Percentiles rank a stretch among this genome's conserved stretches.
These are phyloP conservation scores for Podospora bellae-mahoneyi DNA, from an alignment of 495 filamentous ascomycete species.

Conservation along the genomic window DNA sequence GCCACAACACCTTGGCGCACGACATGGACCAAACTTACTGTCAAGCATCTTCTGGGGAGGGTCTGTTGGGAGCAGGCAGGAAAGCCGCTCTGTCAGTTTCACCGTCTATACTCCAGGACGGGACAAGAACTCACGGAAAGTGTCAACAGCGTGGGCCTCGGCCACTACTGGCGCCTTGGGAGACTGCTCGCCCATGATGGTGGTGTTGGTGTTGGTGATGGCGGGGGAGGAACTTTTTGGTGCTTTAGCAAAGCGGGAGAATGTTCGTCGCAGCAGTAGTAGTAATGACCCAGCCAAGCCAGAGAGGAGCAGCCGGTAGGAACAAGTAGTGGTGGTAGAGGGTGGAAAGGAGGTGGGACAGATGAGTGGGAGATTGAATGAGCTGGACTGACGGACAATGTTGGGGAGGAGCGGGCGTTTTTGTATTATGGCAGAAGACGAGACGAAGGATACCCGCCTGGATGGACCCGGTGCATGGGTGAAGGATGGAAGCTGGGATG, in stretches of 20 bases:
- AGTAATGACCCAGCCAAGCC: background rate
- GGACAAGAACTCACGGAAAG: conserved; percentile 56
- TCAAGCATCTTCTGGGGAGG: conserved; percentile 58
- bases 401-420: conserved; percentile 22
- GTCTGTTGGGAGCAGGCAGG: conserved; percentile 31
- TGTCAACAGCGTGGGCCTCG: conserved; percentile 84
- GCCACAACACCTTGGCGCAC: conserved; percentile 21
- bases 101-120: background rate
- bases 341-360: conserved; percentile 12
- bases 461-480: conserved; percentile 28
- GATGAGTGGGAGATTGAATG: conserved; percentile 3
- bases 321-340: background rate
- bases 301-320: background rate
- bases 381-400: conserved; percentile 10
- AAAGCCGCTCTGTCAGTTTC: conserved; percentile 20
- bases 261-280: background rate
- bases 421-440: conserved; percentile 31
- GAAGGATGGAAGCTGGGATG: conserved; percentile 19
- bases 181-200: conserved; percentile 64
- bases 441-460: conserved; percentile 27
- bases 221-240: conserved; percentile 26
- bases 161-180: conserved; percentile 66
- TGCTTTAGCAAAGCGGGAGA: background rate
- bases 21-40: conserved; percentile 47
- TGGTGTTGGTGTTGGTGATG: conserved; percentile 24